Evolutionary conservation across 208 protist species (phyloP).

Genomic region (Wallacemonas sp.): DNA sequence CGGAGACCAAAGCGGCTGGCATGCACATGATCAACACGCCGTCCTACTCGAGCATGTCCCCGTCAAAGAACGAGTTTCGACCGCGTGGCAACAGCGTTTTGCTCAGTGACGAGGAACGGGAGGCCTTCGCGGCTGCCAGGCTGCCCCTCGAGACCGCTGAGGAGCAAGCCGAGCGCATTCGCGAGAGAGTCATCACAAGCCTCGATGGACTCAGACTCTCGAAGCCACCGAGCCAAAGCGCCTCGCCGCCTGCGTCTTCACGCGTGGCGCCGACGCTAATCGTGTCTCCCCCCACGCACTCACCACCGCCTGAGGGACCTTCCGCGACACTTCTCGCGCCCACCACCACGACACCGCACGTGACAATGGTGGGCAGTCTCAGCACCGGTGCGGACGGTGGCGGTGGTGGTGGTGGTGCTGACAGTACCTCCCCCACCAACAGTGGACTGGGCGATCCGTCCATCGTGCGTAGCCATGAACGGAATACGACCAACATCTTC

Average conservation of each 20-base stretch:
- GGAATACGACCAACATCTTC: neutral
- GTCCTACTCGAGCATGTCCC: slow-evolving; percentile 8
- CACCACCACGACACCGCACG: neutral
- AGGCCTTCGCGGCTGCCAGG: slow-evolving; percentile 16
- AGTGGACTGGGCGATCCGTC: too few species aligned
- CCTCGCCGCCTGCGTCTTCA: neutral
- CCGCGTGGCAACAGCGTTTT: slow-evolving; percentile 13
- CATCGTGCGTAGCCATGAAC: neutral
- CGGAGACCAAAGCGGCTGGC: neutral
- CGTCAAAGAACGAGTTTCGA: neutral
- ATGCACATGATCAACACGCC: slow-evolving; percentile 12
- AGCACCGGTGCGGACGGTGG: too few species aligned
- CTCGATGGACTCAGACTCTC: slow-evolving; percentile 7
- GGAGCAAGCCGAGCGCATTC: slow-evolving; percentile 16
- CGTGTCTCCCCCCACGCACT: neutral
- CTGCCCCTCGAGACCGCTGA: slow-evolving; percentile 23
- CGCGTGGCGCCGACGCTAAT: neutral
- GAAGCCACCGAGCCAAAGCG: neutral
- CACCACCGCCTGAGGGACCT: neutral
- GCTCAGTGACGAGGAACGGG: slow-evolving; percentile 16
- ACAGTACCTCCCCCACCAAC: too few species aligned
- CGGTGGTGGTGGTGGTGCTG: too few species aligned
- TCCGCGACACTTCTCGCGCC: neutral
- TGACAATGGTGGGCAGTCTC: neutral
- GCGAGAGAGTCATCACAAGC: slow-evolving; percentile 1